phyloP scores from a whole-genome alignment of 805 yeast species.

The Hanseniaspora lindneri region DNA sequence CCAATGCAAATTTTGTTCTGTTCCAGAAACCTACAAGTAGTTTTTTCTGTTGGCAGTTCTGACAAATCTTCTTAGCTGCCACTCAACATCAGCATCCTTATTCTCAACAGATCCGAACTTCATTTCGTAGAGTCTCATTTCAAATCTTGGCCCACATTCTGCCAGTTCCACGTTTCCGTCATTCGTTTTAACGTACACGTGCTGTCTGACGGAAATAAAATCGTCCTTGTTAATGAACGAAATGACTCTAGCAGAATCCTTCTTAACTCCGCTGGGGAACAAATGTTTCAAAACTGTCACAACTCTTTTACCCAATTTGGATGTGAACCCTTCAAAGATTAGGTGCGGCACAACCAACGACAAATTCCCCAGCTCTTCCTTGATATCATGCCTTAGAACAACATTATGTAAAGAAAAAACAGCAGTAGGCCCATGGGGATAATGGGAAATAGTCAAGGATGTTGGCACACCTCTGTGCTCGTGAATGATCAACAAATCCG shows the following conservation, averaged over 20 bases:
- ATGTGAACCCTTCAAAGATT: conserved; percentile 78
- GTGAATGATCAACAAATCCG: conserved; percentile 76
- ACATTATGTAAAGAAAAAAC: conserved; percentile 91
- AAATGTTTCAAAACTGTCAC: conserved; percentile 70
- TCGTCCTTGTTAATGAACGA: conserved; percentile 86
- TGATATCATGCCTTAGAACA: conserved; percentile 81
- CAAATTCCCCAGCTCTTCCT: conserved; percentile 64
- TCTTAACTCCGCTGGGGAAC: conserved; percentile 94
- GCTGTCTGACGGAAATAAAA: conserved; percentile 89
- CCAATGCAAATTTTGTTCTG: too few relatives aligned
- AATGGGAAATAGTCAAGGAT: conserved; percentile 79
- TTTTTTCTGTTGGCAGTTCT: conserved; percentile 94
- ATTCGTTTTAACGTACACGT: conserved; percentile 77
- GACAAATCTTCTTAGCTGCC: conserved; percentile 86
- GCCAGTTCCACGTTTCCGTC: conserved; percentile 75
- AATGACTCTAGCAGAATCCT: conserved; percentile 79
- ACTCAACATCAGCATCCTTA: conserved; percentile 94
- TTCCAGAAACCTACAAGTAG: conserved; percentile 53
- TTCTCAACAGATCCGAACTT: conserved; percentile 85
- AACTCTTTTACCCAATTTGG: conserved; percentile 72
- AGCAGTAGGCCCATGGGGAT: conserved; percentile 97
- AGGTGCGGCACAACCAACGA: conserved; percentile 90
- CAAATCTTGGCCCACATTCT: conserved; percentile 97
- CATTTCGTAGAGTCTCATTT: conserved; percentile 84
- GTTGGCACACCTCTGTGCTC: conserved; percentile 99